A percentile compares a stretch with the other conserved stretches of the same genome.
Conservation (phyloP, 2,329 filamentous ascomycete species). For the Venturia aucupariae region DNA sequence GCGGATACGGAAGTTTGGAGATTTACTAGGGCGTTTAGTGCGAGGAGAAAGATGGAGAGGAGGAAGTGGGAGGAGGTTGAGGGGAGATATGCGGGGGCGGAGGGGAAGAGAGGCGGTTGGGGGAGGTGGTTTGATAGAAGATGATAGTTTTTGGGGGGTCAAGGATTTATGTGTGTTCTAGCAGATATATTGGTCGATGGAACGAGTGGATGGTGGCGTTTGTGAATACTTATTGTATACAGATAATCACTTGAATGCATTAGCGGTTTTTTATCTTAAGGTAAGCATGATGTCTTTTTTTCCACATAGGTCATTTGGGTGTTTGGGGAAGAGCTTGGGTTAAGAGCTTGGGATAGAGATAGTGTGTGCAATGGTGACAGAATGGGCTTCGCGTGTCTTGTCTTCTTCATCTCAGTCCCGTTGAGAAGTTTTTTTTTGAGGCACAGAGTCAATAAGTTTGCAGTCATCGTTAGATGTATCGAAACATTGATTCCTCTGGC, state of each 20-base stretch:
- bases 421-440: too few species aligned
- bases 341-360: too few species aligned
- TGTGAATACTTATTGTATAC: background rate
- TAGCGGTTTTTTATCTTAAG: background rate
- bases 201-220: background rate
- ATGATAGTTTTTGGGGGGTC: too few species aligned
- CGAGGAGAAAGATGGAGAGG: slow-evolving; percentile 53
- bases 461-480: too few species aligned
- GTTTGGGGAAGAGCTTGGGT: background rate
- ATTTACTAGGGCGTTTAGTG: slow-evolving; percentile 60
- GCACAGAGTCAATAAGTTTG: too few species aligned
- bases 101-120: slow-evolving; percentile 27
- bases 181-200: background rate
- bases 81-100: slow-evolving; percentile 55
- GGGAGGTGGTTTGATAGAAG: slow-evolving; percentile 27
- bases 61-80: slow-evolving; percentile 60
- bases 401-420: too few species aligned
- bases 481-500: too few species aligned
- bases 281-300: too few species aligned
- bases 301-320: too few species aligned
- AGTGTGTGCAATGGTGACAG: too few species aligned
- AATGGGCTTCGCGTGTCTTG: too few species aligned
- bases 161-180: too few species aligned
- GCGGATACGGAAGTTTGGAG: slow-evolving; percentile 71
- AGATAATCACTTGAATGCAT: background rate